Percentiles rank a stretch among this genome's conserved stretches.
These are phyloP conservation scores for Moelleriella libera DNA, from an alignment of 2,329 filamentous ascomycete species.

Conservation along the genomic window DNA sequence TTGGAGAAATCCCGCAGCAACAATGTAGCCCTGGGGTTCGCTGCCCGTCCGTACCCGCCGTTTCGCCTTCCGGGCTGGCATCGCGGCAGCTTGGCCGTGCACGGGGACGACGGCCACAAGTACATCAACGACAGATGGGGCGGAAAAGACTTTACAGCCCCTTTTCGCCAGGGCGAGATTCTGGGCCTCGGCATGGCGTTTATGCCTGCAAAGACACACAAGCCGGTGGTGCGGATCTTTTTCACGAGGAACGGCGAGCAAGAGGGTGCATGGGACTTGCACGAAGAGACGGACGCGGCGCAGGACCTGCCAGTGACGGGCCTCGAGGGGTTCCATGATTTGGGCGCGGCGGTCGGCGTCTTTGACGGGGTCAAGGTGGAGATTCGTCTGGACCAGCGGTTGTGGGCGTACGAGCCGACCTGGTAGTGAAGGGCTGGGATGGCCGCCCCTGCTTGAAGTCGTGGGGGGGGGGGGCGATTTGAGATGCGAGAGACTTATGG, in stretches of 20 bases:
- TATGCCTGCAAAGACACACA: constrained; percentile 14
- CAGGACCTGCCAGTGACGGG: constrained; percentile 49
- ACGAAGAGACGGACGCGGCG: constrained; percentile 56
- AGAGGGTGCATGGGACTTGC: constrained; percentile 53
- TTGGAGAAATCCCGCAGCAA: constrained; percentile 28
- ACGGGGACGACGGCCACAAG: constrained; percentile 64
- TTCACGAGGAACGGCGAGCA: constrained; percentile 53
- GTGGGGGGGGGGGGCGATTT: too few species aligned
- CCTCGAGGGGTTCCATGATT: constrained; percentile 55
- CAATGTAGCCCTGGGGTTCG: constrained; percentile 52
- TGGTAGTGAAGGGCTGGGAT: background rate
- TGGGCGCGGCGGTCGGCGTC: constrained; percentile 57
- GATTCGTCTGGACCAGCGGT: constrained; percentile 42
- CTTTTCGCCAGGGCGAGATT: constrained; percentile 51
- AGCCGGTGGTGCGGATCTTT: constrained; percentile 33
- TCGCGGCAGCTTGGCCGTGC: constrained; percentile 58
- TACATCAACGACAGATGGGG: constrained; percentile 67
- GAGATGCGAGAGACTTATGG: too few species aligned
- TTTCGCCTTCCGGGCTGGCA: constrained; percentile 77
- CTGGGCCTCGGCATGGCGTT: constrained; percentile 62
- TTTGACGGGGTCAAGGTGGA: constrained; percentile 58
- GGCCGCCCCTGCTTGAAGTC: too few species aligned
- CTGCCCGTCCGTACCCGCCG: constrained; percentile 60
- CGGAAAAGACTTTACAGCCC: constrained; percentile 50
- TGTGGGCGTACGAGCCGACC: constrained; percentile 38